Evolutionary conservation across 169 alveolate species (phyloP), one percentile per base, ranked within the genome.

Genomic region (Ichthyophthirius multifiliis): DNA sequence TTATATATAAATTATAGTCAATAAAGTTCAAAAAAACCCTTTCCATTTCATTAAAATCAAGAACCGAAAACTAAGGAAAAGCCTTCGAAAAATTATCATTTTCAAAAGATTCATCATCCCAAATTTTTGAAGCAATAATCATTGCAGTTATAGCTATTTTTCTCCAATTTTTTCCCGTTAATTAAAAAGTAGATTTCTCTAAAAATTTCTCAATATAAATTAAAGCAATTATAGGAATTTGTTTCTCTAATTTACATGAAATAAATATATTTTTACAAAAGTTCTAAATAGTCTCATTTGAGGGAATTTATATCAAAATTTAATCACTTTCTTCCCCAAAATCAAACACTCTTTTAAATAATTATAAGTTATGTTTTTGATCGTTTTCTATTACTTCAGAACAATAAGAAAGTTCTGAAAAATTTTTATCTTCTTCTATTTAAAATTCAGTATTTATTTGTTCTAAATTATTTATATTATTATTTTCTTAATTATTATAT

Each of bases 101-200:
- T 84, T 95, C 98, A 55, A 93, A 90, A 44, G 95, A 89, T 64
- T 92, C 96, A 87, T 95, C 97, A 74, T 95, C 98, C 96, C 96
- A 95, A 30, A 95, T 89, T 80, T 92, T 95, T 45, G 95, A 87
- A 9, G 95, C 90, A 31, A 89, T 88, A 35, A 95, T 76, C 80
- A 92, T 76, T 5, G 95, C 63, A 12, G 87, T 88, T 27, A 95
- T 78, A 31, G 89, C 74, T n/a, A 95, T 63, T 73, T 94, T 83
- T 78, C 89, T 91, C 97, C 98, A 95, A 43, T 92, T 95, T 75
- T 91, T 76, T 35, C 77, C 71, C 31, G 90, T 91, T 34, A 93
- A 32, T 23, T 84, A 46, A 15, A 92, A 73, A 30, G 94, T 94
- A 39, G 96, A 83, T 71, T 89, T 87, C 12, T 78, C 83, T 13